Conservation (phyloP, 2,329 filamentous ascomycete species). For the Amylocarpus encephaloides region DNA sequence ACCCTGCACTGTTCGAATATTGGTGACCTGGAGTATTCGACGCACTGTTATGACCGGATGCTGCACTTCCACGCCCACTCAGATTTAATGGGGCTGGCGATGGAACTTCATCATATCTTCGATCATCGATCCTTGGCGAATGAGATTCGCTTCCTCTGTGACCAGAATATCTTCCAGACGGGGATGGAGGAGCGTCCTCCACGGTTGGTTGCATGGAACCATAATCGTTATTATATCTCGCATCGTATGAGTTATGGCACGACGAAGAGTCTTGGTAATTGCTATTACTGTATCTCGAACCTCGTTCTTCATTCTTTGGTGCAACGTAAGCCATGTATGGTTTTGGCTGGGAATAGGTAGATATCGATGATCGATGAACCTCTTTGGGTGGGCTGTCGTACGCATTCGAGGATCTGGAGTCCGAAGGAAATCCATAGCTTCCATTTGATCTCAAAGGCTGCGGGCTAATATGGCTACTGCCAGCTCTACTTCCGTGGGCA, state of each 20-base stretch:
- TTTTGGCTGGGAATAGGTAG: constrained; percentile 21
- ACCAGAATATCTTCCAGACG: constrained; percentile 16
- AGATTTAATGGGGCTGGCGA: constrained; percentile 30
- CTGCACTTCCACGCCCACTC: constrained; percentile 22
- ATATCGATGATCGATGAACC: constrained; percentile 22
- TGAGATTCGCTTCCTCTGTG: constrained; percentile 19
- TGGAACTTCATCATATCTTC: constrained; percentile 25
- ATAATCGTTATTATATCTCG: constrained; percentile 34
- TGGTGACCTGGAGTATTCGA: constrained; percentile 16
- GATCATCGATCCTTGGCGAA: constrained; percentile 18
- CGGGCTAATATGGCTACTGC: constrained; percentile 21
- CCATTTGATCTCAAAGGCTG: constrained; percentile 15
- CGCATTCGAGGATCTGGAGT: constrained; percentile 12
- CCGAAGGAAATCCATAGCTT: constrained; percentile 22
- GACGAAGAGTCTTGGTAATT: constrained; percentile 27
- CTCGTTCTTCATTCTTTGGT: constrained; percentile 21
- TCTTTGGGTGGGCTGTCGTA: constrained; percentile 21
- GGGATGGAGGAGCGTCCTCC: constrained; percentile 36
- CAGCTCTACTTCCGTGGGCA: constrained; percentile 26
- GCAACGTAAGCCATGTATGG: constrained; percentile 28
- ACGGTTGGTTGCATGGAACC: constrained; percentile 42
- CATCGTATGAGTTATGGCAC: constrained; percentile 31
- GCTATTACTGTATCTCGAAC: constrained; percentile 18
- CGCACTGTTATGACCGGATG: constrained; percentile 23
- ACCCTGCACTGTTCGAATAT: constrained; percentile 23